Percentiles rank a stretch among this genome's conserved stretches.
These are phyloP conservation scores for Colletotrichum camelliae DNA, from an alignment of 2,329 filamentous ascomycete genomes.

Conservation along the genomic window DNA sequence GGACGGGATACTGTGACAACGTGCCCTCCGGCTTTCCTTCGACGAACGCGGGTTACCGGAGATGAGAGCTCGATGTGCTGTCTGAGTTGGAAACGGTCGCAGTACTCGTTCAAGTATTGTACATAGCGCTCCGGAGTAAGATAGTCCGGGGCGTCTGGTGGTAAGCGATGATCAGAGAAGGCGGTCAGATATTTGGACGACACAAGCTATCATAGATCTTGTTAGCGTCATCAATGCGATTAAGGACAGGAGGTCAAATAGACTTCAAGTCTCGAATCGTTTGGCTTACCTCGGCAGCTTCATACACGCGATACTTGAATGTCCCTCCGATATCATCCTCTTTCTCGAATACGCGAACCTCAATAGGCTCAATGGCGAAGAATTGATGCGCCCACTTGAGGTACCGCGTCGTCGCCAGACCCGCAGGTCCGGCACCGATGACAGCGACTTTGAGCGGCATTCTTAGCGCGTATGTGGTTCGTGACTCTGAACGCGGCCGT, in stretches of 20 bases:
- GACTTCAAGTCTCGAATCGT: neutral
- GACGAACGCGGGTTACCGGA: constrained; percentile 32
- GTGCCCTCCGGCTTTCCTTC: neutral
- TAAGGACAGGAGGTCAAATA: neutral
- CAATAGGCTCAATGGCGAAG: constrained; percentile 42
- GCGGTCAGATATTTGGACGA: constrained; percentile 55
- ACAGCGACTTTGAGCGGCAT: constrained; percentile 38
- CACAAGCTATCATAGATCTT: constrained; percentile 33
- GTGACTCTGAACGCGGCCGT: neutral
- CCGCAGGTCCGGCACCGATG: constrained; percentile 48
- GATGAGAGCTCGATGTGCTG: constrained; percentile 40
- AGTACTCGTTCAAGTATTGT: constrained; percentile 48
- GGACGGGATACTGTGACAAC: neutral
- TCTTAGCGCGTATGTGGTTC: neutral
- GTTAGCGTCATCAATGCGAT: neutral
- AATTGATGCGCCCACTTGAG: constrained; percentile 44
- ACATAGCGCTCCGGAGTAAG: constrained; percentile 44
- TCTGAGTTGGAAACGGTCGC: constrained; percentile 41
- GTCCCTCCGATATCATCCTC: constrained; percentile 50
- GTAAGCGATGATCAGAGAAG: constrained; percentile 54
- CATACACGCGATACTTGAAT: constrained; percentile 52
- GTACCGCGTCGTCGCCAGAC: constrained; percentile 47
- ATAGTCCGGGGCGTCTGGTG: constrained; percentile 48
- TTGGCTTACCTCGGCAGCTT: constrained; percentile 44
- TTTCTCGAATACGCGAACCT: constrained; percentile 50